Evolutionary conservation across 2,329 filamentous ascomycete genomes (phyloP), one percentile per base, ranked within the genome.

Genomic region (Sphaerulina populicola): DNA sequence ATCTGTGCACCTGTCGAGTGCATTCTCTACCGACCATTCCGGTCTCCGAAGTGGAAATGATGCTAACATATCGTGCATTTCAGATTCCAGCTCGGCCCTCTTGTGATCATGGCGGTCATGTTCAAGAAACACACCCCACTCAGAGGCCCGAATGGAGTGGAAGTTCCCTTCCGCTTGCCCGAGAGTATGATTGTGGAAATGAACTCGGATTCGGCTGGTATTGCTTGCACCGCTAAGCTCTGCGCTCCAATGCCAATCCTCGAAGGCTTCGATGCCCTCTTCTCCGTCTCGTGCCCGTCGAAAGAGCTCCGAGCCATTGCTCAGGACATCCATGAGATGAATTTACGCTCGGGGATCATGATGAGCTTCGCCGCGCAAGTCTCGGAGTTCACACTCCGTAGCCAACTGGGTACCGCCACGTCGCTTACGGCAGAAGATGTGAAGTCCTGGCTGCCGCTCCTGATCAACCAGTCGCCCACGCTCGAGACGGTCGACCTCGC

Each of bases 131-230:
- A 52, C 37, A 36, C 41, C 11, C 49, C 44, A 27, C 43, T 57
- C 12, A 40, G 15, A 30, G 45, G 37, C n/a, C 31, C 45, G 15
- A 49, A 52, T n/a, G 57, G 54, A 4, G 71, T 68, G 37, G 81
- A 77, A 63, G 78, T 78, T 0, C 80, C 49, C 11, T 57, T 56
- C 29, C 36, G 47, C 6, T 44, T 60, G 5, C 57, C 57, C 1
- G 57, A 57, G 42, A 41, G 55, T 7, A 49, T 58, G 14, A 42
- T 10, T 4, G 31, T 41, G 1, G 45, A 42, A 12, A 47, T 52
- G 27, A 44, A 45, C 30, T 44, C 41, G 1, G 37, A 48, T 18
- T 0, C 45, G 45, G 40, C 30, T 21, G 27, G 45, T 15, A 4
- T 41, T 48, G 35, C 45, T 33, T 21, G 37, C 35, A 4, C 37